Evolutionary conservation across 2,329 filamentous ascomycete species (phyloP).

Genomic region (Thielaviopsis ethacetica): DNA sequence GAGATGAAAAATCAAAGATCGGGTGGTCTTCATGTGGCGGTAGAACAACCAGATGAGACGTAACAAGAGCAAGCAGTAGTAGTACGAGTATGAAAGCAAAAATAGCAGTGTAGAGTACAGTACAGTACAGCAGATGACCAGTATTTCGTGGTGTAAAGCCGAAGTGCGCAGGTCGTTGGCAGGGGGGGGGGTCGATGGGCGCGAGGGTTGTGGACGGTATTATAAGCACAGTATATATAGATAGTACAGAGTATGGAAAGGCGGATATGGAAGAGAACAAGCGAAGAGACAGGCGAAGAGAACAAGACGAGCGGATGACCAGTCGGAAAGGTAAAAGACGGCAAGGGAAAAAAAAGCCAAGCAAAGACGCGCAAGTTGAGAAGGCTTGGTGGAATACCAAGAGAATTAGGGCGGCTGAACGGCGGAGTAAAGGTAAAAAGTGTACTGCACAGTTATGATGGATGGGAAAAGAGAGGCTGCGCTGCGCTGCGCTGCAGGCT

Average conservation of each 20-base stretch:
- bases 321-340: not conserved
- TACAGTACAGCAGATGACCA: too few relatives aligned
- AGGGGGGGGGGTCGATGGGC: not conserved
- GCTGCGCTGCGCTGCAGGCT: not conserved
- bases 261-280: not conserved
- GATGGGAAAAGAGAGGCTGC: not conserved
- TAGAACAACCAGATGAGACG: not conserved
- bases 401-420: not conserved
- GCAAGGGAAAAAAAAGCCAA: not conserved
- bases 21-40: not conserved
- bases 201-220: not conserved
- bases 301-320: not conserved
- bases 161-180: not conserved
- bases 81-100: not conserved
- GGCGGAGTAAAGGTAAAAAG: not conserved
- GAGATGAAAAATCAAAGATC: not conserved
- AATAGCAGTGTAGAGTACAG: not conserved
- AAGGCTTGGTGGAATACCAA: not conserved
- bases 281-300: too few relatives aligned
- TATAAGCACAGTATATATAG: too few relatives aligned
- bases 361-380: slow-evolving; percentile 4
- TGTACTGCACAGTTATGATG: too few relatives aligned
- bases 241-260: not conserved
- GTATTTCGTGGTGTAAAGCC: not conserved
- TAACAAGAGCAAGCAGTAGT: not conserved